Conservation (phyloP, 345 rosid species). For the Psidium guajava region DNA sequence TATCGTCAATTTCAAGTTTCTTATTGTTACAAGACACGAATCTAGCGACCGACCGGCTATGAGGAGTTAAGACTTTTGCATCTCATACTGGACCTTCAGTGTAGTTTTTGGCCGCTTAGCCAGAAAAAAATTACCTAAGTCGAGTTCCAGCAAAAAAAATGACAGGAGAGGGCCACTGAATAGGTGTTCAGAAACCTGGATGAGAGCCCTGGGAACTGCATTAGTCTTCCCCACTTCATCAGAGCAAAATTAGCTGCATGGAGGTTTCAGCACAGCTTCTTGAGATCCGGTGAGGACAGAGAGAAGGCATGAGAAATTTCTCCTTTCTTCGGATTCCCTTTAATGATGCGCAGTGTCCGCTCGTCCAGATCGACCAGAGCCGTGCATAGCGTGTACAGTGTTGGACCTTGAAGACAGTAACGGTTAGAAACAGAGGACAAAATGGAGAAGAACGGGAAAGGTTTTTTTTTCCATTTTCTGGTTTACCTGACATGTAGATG, state of each 20-base stretch:
- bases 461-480: not conserved
- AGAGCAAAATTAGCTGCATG: not conserved
- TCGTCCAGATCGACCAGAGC: slow-evolving; percentile 32
- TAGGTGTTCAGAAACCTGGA: not conserved
- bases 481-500: slow-evolving; percentile 45
- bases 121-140: not conserved
- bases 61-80: not conserved
- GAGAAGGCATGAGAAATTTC: slow-evolving; percentile 32
- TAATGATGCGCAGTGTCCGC: slow-evolving; percentile 30
- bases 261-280: not conserved
- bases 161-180: not conserved
- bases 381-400: slow-evolving; percentile 36
- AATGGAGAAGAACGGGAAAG: not conserved
- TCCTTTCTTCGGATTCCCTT: slow-evolving; percentile 36
- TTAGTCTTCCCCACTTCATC: not conserved
- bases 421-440: slow-evolving; percentile 1
- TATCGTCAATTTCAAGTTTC: not conserved
- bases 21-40: not conserved
- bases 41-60: not conserved
- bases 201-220: not conserved
- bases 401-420: slow-evolving; percentile 23
- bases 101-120: not conserved
- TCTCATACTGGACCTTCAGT: not conserved
- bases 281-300: slow-evolving; percentile 15
- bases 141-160: not conserved